These are phyloP conservation scores for Colletotrichum karsti DNA, from an alignment of 2,329 filamentous ascomycete genomes.

Conservation along the genomic window DNA sequence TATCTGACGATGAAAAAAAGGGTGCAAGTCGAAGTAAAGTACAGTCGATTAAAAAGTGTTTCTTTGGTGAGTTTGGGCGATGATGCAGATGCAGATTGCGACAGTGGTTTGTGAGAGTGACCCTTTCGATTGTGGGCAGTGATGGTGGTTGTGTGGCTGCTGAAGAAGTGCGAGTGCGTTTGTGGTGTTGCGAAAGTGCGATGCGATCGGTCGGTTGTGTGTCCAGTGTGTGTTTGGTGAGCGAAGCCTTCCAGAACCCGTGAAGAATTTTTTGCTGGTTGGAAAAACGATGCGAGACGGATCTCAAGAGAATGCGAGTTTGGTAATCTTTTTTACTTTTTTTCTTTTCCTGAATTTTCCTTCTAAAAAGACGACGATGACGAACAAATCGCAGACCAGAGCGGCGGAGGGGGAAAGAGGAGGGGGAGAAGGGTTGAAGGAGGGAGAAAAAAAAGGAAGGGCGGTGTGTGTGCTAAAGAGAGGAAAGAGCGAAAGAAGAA, in stretches of 20 bases:
- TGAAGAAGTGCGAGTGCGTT: too few relatives aligned
- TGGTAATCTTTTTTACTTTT: constrained; percentile 7
- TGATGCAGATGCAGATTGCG: constrained; percentile 14
- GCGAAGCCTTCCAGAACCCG: constrained; percentile 27
- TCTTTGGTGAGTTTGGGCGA: constrained; percentile 19
- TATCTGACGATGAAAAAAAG: constrained; percentile 15
- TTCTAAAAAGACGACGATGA: constrained; percentile 37
- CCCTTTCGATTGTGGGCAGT: not conserved
- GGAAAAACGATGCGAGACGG: constrained; percentile 29
- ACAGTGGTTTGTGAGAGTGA: not conserved
- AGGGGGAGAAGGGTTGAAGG: constrained; percentile 35
- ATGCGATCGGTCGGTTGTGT: not conserved
- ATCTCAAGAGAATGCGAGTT: constrained; percentile 29
- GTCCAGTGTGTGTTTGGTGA: constrained; percentile 13
- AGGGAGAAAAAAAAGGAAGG: constrained; percentile 40
- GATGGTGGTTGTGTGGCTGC: not conserved
- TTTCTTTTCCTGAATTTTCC: constrained; percentile 14
- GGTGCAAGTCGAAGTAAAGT: constrained; percentile 36
- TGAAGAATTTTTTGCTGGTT: constrained; percentile 8
- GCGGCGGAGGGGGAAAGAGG: constrained; percentile 34
- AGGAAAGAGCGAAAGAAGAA: constrained; percentile 39
- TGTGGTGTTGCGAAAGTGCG: constrained; percentile 22
- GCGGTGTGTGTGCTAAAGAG: constrained; percentile 39
- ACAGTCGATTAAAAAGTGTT: constrained; percentile 47
- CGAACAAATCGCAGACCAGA: constrained; percentile 35